Conservation (phyloP, 352 stramenopile species). For the Globisporangium cylindrosporum region DNA sequence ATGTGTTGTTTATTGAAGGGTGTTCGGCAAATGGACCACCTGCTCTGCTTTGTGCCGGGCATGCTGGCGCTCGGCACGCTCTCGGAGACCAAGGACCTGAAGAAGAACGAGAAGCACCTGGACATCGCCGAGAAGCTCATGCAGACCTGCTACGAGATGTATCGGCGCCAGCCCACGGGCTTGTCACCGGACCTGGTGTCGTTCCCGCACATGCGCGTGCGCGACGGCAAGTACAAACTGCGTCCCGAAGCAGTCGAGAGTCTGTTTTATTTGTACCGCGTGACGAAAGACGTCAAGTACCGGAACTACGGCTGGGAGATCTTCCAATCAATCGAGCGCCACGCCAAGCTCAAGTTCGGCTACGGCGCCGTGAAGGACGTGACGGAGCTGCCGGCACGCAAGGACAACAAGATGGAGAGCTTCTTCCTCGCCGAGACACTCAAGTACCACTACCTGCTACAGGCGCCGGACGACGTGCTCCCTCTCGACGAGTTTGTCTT, state of each 20-base stretch:
- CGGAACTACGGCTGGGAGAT: conserved; percentile 95
- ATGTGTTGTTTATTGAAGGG: not conserved
- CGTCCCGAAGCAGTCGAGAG: conserved; percentile 95
- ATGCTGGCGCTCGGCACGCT: conserved; percentile 92
- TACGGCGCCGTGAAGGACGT: conserved; percentile 81
- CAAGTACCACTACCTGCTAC: conserved; percentile 98
- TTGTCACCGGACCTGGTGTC: conserved; percentile 92
- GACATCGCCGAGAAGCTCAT: conserved; percentile 88
- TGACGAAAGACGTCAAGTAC: conserved; percentile 94
- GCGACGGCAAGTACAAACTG: conserved; percentile 90
- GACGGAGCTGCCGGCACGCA: conserved; percentile 34
- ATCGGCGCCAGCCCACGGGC: conserved; percentile 88
- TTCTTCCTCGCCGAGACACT: conserved; percentile 99
- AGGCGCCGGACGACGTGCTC: conserved; percentile 71
- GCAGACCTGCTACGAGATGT: conserved; percentile 95
- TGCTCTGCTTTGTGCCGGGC: conserved; percentile 95
- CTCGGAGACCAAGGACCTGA: conserved; percentile 45
- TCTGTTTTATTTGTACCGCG: conserved; percentile 95
- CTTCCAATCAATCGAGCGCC: conserved; percentile 91
- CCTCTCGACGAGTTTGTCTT: conserved; percentile 95
- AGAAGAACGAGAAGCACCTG: conserved; percentile 82
- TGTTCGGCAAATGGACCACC: conserved; percentile 93
- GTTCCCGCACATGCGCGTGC: conserved; percentile 71
- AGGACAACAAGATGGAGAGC: conserved; percentile 97
- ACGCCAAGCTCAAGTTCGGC: conserved; percentile 87